phyloP scores from a whole-genome alignment of 306 rosid species.

The Ziziphus jujuba region DNA sequence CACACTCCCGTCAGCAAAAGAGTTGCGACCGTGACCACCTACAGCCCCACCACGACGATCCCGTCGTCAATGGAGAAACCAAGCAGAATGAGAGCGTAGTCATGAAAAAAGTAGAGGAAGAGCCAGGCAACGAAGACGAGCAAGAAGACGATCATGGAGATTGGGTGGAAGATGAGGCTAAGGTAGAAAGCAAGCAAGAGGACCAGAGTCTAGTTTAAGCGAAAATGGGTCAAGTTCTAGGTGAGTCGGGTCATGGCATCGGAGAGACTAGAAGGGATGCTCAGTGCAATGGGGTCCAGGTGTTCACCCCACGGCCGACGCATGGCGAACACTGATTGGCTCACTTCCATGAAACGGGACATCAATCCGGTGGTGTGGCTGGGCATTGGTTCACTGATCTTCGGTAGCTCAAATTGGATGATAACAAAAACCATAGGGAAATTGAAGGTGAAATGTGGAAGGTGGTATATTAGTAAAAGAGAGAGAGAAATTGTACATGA shows the following conservation, averaged over 20 bases:
- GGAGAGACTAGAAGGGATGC: conserved; percentile 50
- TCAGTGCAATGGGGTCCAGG: conserved; percentile 36
- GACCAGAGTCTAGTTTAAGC: conserved; percentile 51
- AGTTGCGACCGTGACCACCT: conserved; percentile 34
- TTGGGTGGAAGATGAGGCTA: conserved; percentile 53
- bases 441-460: too few species aligned
- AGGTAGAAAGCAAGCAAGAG: conserved; percentile 41
- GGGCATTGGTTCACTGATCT: conserved; percentile 10
- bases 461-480: too few species aligned
- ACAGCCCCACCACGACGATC: conserved; percentile 26
- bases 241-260: conserved; percentile 48
- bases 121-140: conserved; percentile 46
- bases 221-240: conserved; percentile 54
- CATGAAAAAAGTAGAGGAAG: conserved; percentile 58
- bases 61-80: conserved; percentile 37
- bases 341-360: conserved; percentile 31
- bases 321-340: conserved; percentile 34
- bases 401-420: too few species aligned
- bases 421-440: too few species aligned
- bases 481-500: too few species aligned
- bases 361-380: conserved; percentile 26
- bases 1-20: conserved; percentile 38
- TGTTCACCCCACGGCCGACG: conserved; percentile 62
- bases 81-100: conserved; percentile 34
- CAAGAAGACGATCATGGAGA: conserved; percentile 43